These are phyloP conservation scores for Eimeria necatrix DNA, from an alignment of 169 alveolate species.

Conservation along the genomic window DNA sequence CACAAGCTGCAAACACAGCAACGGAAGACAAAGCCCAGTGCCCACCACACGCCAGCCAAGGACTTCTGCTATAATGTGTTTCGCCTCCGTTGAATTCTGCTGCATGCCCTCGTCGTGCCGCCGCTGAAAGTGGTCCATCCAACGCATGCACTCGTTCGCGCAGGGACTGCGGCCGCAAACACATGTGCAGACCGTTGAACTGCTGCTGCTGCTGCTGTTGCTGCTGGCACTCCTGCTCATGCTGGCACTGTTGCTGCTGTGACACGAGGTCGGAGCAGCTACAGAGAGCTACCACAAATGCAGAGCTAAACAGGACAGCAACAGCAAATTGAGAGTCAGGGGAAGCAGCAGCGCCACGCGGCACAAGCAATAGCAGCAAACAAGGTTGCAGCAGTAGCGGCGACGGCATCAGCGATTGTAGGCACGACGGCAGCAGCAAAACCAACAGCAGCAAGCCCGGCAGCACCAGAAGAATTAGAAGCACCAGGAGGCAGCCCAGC, in stretches of 20 bases:
- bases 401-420: not conserved
- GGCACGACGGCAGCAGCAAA: not conserved
- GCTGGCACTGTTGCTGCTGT: slow-evolving; percentile 15
- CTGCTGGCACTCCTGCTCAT: not conserved
- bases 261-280: not conserved
- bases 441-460: not conserved
- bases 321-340: not conserved
- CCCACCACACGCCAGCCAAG: slow-evolving; percentile 82
- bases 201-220: slow-evolving; percentile 9
- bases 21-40: not conserved
- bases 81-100: slow-evolving; percentile 80
- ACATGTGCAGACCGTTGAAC: not conserved
- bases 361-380: not conserved
- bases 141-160: slow-evolving; percentile 52
- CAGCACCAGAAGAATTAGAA: not conserved
- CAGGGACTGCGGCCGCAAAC: slow-evolving; percentile 39
- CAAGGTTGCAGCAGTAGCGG: not conserved
- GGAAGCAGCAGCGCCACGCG: not conserved
- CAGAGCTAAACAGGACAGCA: not conserved
- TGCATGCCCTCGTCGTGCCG: slow-evolving; percentile 83
- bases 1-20: not conserved
- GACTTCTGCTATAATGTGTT: slow-evolving; percentile 82
- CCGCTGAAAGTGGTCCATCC: slow-evolving; percentile 69
- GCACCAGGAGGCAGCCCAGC: not conserved
- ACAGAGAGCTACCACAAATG: no score